Base-by-base conservation (phyloP, 345 rosid genomes). In the Orychophragmus violaceus region DNA sequence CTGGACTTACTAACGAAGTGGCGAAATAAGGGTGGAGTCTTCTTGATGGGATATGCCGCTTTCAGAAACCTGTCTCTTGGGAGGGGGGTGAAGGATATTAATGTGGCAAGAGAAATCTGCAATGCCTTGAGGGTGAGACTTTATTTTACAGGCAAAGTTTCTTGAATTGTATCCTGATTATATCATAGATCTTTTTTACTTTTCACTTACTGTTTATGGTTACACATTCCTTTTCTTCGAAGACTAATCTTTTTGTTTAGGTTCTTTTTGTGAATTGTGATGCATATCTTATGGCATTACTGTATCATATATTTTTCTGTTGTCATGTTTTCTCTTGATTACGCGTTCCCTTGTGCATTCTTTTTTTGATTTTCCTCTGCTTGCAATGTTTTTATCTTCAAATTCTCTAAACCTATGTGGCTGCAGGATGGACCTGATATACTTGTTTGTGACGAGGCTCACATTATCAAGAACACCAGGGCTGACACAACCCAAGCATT, bases 401-500 rank as follows among this genome's bases (percentile, higher is more conserved):
- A 19, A 62, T 59, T 53, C 4, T 33, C 23, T 66, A 17, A 44
- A 44, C 35, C 28, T 60, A 9, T 45, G 66, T 69, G 55, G 69
- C 68, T 33, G 76, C 79, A 95, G 99, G 94, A 91, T 78, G 97
- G 94, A 74, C 97, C 99, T 69, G 99, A 95, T 82, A 87, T 95
- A 79, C 97, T 95, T 76, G 96, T 95, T 72, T 95, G 99, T 72
- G 99, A 95, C 68, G 99, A 95, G 77, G 99, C 99, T 64, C 97
- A 95, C 78, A 83, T 81, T 66, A 95, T 95, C 74, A 95, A 95
- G 86, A 95, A 95, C 78, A 84, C 96, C 62, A 87, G 81, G 79
- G 99, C 99, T 68, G 96, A 85, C 78, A 91, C 99, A 76, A 95
- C 99, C 30, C 97, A 89, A 79, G 86, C 99, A 48, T 79, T 95